phyloP scores from a whole-genome alignment of 208 protist species.

The Leishmania tarentolae region DNA sequence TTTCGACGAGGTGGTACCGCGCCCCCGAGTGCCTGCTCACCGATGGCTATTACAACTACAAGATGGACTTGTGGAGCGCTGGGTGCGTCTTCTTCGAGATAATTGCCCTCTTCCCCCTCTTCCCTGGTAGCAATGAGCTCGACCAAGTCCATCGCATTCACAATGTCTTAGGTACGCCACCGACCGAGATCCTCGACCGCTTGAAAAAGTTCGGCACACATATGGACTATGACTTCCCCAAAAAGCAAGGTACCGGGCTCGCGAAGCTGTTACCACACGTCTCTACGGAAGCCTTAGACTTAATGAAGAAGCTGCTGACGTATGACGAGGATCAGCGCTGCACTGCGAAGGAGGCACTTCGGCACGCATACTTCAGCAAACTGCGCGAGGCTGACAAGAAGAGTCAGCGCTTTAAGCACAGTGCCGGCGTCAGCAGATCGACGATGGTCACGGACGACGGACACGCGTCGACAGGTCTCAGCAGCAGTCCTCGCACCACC shows the following conservation, averaged over 20 bases:
- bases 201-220: conserved; percentile 62
- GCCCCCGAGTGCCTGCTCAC: conserved; percentile 93
- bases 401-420: conserved; percentile 15
- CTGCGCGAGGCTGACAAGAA: conserved; percentile 66
- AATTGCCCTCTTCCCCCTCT: conserved; percentile 77
- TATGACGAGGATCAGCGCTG: conserved; percentile 91
- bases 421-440: conserved; percentile 3
- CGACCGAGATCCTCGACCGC: conserved; percentile 68
- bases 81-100: conserved; percentile 92
- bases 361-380: conserved; percentile 85
- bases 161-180: conserved; percentile 91
- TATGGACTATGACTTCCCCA: conserved; percentile 75
- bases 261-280: conserved; percentile 67
- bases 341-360: conserved; percentile 91
- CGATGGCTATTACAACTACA: conserved; percentile 88
- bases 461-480: conserved; percentile 2
- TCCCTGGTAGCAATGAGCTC: conserved; percentile 80
- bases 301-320: conserved; percentile 82
- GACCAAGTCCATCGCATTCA: conserved; percentile 92
- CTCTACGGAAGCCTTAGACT: conserved; percentile 77
- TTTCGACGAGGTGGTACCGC: conserved; percentile 94
- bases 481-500: conserved; percentile 22
- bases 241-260: conserved; percentile 69
- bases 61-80: conserved; percentile 92
- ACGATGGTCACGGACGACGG: neutral